phyloP scores from a whole-genome alignment of 768 basidiomycete species.

The Imleria badia region DNA sequence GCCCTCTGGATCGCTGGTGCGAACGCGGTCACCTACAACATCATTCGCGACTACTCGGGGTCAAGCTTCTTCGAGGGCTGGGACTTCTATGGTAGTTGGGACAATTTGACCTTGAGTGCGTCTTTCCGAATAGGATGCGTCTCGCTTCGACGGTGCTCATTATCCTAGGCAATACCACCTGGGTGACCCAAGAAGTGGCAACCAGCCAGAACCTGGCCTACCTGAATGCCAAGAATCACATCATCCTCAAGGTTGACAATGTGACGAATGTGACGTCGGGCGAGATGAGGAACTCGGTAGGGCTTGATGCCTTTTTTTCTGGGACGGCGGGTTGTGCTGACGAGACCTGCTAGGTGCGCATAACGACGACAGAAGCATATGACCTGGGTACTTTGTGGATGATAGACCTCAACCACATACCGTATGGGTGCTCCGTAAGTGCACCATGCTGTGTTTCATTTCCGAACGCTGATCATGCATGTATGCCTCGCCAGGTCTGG shows the following conservation, averaged over 20 bases:
- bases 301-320: background rate
- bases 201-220: slow-evolving; percentile 52
- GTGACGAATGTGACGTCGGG: slow-evolving; percentile 49
- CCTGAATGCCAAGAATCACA: slow-evolving; percentile 58
- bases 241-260: slow-evolving; percentile 77
- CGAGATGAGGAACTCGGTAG: slow-evolving; percentile 59
- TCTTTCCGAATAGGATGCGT: slow-evolving; percentile 24
- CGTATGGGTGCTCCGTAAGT: slow-evolving; percentile 58
- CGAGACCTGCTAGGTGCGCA: slow-evolving; percentile 37
- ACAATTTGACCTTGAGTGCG: slow-evolving; percentile 44
- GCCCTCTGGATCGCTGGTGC: slow-evolving; percentile 3
- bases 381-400: slow-evolving; percentile 47
- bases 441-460: background rate
- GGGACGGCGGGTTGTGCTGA: background rate
- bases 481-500: slow-evolving; percentile 22
- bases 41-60: slow-evolving; percentile 48
- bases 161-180: slow-evolving; percentile 59
- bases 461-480: background rate
- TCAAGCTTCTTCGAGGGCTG: slow-evolving; percentile 53
- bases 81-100: slow-evolving; percentile 50
- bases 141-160: slow-evolving; percentile 1
- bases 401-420: slow-evolving; percentile 47
- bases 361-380: slow-evolving; percentile 44
- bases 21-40: slow-evolving; percentile 28
- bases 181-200: slow-evolving; percentile 49